Base-by-base conservation (phyloP, 257 asterid species). In the Orobanche coerulescens region DNA sequence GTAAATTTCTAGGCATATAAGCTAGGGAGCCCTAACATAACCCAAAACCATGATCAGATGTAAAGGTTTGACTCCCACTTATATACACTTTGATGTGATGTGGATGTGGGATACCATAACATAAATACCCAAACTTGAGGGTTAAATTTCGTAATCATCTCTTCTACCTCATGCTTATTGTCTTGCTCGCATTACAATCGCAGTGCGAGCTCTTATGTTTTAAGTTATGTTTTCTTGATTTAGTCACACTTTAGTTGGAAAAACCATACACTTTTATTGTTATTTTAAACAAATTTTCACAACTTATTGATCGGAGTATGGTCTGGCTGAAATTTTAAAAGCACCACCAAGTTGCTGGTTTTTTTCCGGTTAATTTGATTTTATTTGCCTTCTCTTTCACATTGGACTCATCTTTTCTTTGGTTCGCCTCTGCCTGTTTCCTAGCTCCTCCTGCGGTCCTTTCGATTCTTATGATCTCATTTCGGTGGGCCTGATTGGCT, bases 331-430 rank as follows among this genome's bases (percentile, higher is more conserved):
- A 47, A 46, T 44, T 46, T 86, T 73, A 86, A 50, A 84, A 82
- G 78, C 94, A 84, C 64, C 80, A 54, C 65, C 94, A 84, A 64
- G 83, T 70, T 60, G 87, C 44, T 62, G 97, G 95, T 9, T 78
- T 62, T 72, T 77, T 87, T 47, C 97, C 97, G 0, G 94, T 90
- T 62, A 58, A 70, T 80, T 94, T 83, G 73, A 87, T 78, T 72
- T 78, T 84, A 9, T 74, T 68, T 63, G 94, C 84, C 74, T 83
- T 90, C 64, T 80, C 91, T 71, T 64, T 83, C 69, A 65, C 84
- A 77, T 82, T 84, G 3, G 66, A 61, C 73, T 88, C 96, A 74
- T 88, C 88, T 0, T 82, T 82, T 66, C 71, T 64, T 15, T 73
- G 75, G 69, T 89, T 82, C 79, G 75, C 49, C 55, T 72, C 73